Conservation (phyloP, 306 rosid genomes). For the Cucumis melo region DNA sequence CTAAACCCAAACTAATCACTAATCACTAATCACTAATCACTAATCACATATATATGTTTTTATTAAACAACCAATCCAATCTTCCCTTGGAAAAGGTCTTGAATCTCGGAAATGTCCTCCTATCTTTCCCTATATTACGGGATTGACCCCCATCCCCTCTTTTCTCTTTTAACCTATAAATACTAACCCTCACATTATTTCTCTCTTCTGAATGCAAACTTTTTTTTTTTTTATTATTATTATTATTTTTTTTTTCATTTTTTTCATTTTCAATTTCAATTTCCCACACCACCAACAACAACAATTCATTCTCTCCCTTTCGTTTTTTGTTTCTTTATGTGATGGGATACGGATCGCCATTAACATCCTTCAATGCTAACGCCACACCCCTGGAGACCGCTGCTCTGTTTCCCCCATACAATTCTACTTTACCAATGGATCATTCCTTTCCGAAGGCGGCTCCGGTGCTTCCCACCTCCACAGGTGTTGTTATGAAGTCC, state of each 20-base stretch:
- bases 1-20: too few species aligned
- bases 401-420: slow-evolving; percentile 27
- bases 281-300: background rate
- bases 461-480: background rate
- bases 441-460: slow-evolving; percentile 11
- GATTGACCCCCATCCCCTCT: background rate
- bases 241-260: too few species aligned
- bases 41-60: background rate
- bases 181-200: background rate
- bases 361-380: slow-evolving; percentile 10
- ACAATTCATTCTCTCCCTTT: too few species aligned
- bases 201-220: background rate
- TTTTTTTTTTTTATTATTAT: background rate
- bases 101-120: background rate
- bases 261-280: background rate
- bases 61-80: background rate
- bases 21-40: too few species aligned
- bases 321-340: background rate
- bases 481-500: background rate
- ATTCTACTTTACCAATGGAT: slow-evolving; percentile 20
- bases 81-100: background rate
- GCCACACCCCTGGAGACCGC: slow-evolving; percentile 22
- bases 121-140: background rate
- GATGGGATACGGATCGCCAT: slow-evolving; percentile 31
- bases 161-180: background rate